Conservation (phyloP, 306 rosid genomes). For the Chamaecrista fasciculata region DNA sequence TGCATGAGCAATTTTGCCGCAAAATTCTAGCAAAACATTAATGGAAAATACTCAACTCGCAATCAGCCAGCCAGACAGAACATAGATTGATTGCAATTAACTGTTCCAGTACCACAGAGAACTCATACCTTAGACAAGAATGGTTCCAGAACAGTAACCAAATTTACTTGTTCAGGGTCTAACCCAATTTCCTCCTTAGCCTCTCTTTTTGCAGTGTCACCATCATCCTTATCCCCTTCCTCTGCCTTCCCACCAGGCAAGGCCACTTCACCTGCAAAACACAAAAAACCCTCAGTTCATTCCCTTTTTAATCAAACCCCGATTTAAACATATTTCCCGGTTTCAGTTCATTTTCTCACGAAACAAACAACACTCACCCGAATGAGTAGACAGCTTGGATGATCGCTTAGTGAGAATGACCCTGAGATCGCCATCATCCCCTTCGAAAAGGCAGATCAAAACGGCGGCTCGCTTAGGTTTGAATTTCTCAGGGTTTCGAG, state of each 20-base stretch:
- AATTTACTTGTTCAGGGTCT: slow-evolving; percentile 76
- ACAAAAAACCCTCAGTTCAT: slow-evolving; percentile 3
- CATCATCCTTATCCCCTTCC: slow-evolving; percentile 88
- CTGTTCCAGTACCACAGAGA: not conserved
- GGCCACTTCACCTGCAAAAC: slow-evolving; percentile 77
- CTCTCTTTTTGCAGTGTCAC: slow-evolving; percentile 85
- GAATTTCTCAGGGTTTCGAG: slow-evolving; percentile 45
- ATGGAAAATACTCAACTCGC: slow-evolving; percentile 10
- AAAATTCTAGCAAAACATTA: slow-evolving; percentile 2
- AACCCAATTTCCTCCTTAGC: slow-evolving; percentile 91
- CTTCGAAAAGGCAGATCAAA: slow-evolving; percentile 87
- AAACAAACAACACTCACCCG: slow-evolving; percentile 55
- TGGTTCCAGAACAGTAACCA: slow-evolving; percentile 84
- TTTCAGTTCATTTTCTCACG: not conserved
- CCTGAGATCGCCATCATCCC: slow-evolving; percentile 76
- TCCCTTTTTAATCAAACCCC: slow-evolving; percentile 38
- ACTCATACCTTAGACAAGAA: slow-evolving; percentile 82
- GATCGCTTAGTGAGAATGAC: slow-evolving; percentile 89
- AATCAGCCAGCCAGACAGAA: slow-evolving; percentile 20
- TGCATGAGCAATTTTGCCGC: not conserved
- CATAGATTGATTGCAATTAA: not conserved
- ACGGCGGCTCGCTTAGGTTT: slow-evolving; percentile 84
- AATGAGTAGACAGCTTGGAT: slow-evolving; percentile 68
- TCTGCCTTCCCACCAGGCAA: slow-evolving; percentile 97
- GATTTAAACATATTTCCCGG: not conserved